Conservation (phyloP, 768 basidiomycete genomes). For the Tylopilus sp. region DNA sequence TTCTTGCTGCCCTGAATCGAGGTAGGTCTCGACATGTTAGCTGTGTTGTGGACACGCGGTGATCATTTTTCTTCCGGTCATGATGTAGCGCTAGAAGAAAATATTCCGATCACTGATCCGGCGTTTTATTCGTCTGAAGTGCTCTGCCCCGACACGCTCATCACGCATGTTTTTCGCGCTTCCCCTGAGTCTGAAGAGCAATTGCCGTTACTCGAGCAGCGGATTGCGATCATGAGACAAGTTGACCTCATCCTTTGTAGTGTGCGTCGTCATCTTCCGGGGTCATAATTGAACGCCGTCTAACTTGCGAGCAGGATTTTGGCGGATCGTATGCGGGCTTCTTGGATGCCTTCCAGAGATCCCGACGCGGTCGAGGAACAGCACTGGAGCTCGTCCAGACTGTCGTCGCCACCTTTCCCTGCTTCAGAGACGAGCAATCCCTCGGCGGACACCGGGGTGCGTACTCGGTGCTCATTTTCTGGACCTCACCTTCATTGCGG, state of each 20-base stretch:
- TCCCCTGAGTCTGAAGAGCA: constrained; percentile 54
- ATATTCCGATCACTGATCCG: constrained; percentile 77
- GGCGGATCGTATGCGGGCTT: constrained; percentile 71
- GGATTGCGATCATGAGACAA: constrained; percentile 75
- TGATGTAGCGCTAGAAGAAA: constrained; percentile 64
- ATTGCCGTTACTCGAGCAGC: constrained; percentile 67
- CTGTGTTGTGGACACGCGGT: neutral
- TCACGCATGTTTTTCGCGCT: constrained; percentile 67
- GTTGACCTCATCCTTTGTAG: constrained; percentile 68
- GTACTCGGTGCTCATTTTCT: neutral
- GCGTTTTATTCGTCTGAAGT: constrained; percentile 69
- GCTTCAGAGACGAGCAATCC: constrained; percentile 67
- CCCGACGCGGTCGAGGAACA: constrained; percentile 53
- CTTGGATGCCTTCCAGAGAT: constrained; percentile 55
- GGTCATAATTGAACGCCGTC: constrained; percentile 5
- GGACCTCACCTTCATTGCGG: neutral
- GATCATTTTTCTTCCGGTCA: neutral
- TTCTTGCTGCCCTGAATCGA: constrained; percentile 80
- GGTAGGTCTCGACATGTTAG: constrained; percentile 40
- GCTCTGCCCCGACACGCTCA: constrained; percentile 66
- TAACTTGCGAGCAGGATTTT: constrained; percentile 45
- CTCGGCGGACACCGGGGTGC: constrained; percentile 59
- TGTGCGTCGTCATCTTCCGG: constrained; percentile 40
- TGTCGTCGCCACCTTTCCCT: constrained; percentile 67
- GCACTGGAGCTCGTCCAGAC: constrained; percentile 71